Evolutionary conservation across 768 basidiomycete species (phyloP), one percentile per base, ranked within the genome.

Genomic region (Rhodotorula toruloides): DNA sequence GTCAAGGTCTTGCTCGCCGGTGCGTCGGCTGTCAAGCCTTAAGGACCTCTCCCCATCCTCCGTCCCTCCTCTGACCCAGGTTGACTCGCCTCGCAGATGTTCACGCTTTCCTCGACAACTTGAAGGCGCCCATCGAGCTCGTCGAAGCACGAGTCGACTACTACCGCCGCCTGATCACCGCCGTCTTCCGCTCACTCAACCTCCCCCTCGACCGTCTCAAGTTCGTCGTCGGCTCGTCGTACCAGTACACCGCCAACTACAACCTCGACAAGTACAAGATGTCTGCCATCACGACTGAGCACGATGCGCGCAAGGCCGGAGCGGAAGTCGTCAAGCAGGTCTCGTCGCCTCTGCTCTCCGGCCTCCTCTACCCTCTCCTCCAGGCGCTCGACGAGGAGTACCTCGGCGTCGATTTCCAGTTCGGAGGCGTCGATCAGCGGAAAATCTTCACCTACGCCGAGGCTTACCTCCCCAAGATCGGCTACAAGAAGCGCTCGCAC

Each of bases 401-500:
- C 82, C 84, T 99, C 27, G 90, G 82, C 25, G 88, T 89, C 36
- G 91, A 98, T 77, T 94, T 99, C 80, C 96, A 98, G 78, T 99
- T 99, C 72, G 96, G 94, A 22, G 96, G 96, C 58, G 86, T 91
- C 14, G 96, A 99, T 76, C 76, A 94, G 91, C 86, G 94, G 64
- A 98, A 98, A 81, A 97, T 98, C 76, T 99, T 99, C 79, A 97
- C 91, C 27, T 94, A 94, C 74, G 93, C 96, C 12, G 93, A 98
- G 76, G 84, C 88, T 74, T 93, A 92, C 83, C 87, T 99, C 58
- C 96, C 96, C 8, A 83, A 85, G 68, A 83, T 98, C 39, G 96
- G 94, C 42, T 98, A 97, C 80, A 79, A 81, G 58, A 97, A 96
- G 78, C 90, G 94, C 40, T 89, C 93, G 0, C 96, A 99, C 77